Evolutionary conservation across 345 rosid species (phyloP).

Genomic region (Cardamine resedifolia): DNA sequence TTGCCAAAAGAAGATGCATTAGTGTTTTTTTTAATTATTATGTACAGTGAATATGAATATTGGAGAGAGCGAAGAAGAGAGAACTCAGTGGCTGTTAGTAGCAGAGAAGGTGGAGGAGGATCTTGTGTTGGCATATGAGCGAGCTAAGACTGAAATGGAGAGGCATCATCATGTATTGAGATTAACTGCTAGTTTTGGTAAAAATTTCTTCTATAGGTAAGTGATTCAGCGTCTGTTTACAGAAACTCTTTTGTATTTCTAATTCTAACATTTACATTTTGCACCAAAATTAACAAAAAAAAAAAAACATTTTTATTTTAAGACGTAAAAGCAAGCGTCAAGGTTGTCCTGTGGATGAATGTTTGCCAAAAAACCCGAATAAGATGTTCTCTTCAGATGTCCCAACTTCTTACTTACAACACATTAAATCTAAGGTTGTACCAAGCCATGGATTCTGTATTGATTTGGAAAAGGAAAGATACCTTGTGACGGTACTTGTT

Average conservation of each 20-base stretch:
- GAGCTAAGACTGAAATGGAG: constrained; percentile 34
- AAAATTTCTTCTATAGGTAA: constrained; percentile 48
- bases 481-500: constrained; percentile 53
- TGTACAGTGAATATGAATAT: constrained; percentile 14
- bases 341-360: constrained; percentile 36
- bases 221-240: too few relatives aligned
- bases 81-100: constrained; percentile 43
- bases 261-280: too few relatives aligned
- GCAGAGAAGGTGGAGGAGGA: constrained; percentile 53
- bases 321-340: constrained; percentile 17
- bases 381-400: constrained; percentile 44
- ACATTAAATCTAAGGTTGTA: constrained; percentile 38
- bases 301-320: too few relatives aligned
- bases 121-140: constrained; percentile 44
- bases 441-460: constrained; percentile 43
- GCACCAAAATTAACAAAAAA: too few relatives aligned
- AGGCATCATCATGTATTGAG: constrained; percentile 17
- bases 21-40: background rate
- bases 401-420: constrained; percentile 45
- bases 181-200: constrained; percentile 64
- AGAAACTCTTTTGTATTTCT: too few relatives aligned
- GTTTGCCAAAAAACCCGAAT: constrained; percentile 26
- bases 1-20: background rate
- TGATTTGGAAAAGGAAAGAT: constrained; percentile 48
- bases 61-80: constrained; percentile 26